Evolutionary conservation across 768 basidiomycete species (phyloP), one percentile per base, ranked within the genome.

Genomic region (Punctularia strigosozonata): DNA sequence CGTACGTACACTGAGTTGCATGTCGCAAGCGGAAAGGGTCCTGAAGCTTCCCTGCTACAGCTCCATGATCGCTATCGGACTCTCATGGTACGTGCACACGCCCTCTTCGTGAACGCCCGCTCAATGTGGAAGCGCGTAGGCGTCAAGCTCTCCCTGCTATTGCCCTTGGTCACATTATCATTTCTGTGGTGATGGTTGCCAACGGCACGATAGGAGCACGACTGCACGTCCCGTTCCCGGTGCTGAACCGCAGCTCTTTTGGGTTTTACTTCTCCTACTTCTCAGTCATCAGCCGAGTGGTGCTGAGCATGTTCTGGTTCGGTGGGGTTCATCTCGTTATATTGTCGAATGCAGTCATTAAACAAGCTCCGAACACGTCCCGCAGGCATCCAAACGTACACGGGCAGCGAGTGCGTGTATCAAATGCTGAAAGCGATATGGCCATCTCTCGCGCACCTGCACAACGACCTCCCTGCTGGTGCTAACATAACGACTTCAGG

Each of bases 221-320:
- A 15, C 68, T 86, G 32, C 84, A 85, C 47, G 62, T 89, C 19
- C 73, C 81, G 0, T 88, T 88, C 53, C 69, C 75, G 1, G 70
- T 90, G 36, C 64, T 88, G n/a, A 85, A 80, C 47, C 68, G 88
- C 13, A 86, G 87, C 2, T 87, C 82, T 0, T 85, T 90, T 48
- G 88, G 89, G 2, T 90, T 88, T 61, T 90, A 82, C 76, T 72
- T 90, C 49, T 83, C 84, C 52, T 90, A 87, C 59, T 89, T 89
- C 56, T 77, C 74, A 42, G 81, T 91, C 33, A 54, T 89, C 42
- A 85, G 81, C 46, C 73, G 86, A 15, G 70, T 77, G 31, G 60
- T 86, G n/a, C 69, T 90, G 17, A 67, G 81, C 25, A 73, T 87
- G 69, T 83, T 88, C 55, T 90, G 87, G 83, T 83, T 83, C 42